Evolutionary conservation across 768 basidiomycete species (phyloP), one percentile per base, ranked within the genome.

Genomic region (Boletus eberwhitei): DNA sequence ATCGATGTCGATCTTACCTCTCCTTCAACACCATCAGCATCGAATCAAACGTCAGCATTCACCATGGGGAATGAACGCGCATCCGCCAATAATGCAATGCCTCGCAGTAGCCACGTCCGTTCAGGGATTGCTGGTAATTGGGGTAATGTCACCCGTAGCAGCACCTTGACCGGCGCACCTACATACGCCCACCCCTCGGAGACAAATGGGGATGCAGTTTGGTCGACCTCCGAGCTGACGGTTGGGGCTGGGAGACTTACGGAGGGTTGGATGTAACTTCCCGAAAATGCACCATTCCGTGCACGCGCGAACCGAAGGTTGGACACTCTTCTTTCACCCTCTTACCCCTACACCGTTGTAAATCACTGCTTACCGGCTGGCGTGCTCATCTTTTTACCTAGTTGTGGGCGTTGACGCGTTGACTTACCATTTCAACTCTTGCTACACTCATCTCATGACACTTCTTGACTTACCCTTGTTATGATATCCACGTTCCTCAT

Each of bases 121-220:
- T 83, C 87, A 41, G 89, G 89, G 43, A 90, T 88, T 68, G 86
- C 86, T 26, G 88, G 88, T 32, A 90, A 89, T 66, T 90, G 89
- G 89, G 85, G 77, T 40, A 82, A 73, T 62, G 76, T 87, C 61
- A 67, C 81, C 26, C 80, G 85, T 46, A 79, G 75, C 66, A 79
- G 72, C 64, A 78, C 77, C 64, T 72, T 84, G 49, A 71, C 73
- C 49, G 73, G 75, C 54, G 74, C 76, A 36, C 72, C 75, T n/a
- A 66, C 81, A 37, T 82, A 82, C 61, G 76, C 83, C 13, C 80
- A 82, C 53, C 76, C 79, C 37, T 74, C 84, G 8, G 84, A 82
- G 63, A 79, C 82, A 5, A 65, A 60, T 19, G 64, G 80, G 58
- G 81, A 77, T 65, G 77, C 79, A 8, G 80, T 84, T 21, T 88